Evolutionary conservation across 140 eudicot species (phyloP).

Genomic region (Cichorium intybus): DNA sequence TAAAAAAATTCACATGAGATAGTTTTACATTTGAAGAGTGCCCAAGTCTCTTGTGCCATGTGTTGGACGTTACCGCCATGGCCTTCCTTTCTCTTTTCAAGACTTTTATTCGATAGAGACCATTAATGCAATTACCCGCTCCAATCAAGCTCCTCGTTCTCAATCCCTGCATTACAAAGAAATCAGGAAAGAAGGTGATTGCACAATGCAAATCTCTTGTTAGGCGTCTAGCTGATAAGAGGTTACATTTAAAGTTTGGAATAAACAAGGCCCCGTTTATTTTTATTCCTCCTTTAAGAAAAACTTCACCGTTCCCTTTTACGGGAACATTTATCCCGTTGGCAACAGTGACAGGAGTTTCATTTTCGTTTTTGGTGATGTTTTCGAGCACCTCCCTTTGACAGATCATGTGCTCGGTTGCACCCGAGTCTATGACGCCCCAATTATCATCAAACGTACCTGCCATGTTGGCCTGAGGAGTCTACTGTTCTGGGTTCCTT

Average conservation of each 20-base stretch:
- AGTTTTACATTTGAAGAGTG: neutral
- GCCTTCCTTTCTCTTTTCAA: neutral
- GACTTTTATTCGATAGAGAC: neutral
- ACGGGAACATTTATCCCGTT: too few species aligned
- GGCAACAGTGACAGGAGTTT: conserved; percentile 1
- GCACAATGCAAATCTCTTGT: too few species aligned
- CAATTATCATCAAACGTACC: neutral
- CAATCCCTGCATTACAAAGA: too few species aligned
- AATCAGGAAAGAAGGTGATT: too few species aligned
- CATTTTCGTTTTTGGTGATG: neutral
- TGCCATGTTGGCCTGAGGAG: conserved; percentile 4
- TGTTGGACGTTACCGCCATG: neutral
- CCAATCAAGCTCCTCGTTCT: too few species aligned
- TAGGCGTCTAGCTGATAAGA: too few species aligned
- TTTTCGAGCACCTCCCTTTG: neutral
- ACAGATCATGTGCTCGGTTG: neutral
- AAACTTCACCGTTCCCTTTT: too few species aligned
- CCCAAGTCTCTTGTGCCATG: conserved; percentile 8
- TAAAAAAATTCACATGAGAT: neutral
- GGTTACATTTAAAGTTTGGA: too few species aligned
- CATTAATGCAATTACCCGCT: neutral
- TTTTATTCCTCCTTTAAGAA: too few species aligned
- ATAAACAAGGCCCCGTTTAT: too few species aligned
- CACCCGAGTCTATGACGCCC: conserved; percentile 5
- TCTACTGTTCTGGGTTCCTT: neutral